Base-by-base conservation (phyloP, 2,329 filamentous ascomycete genomes). In the Fusarium metavorans region DNA sequence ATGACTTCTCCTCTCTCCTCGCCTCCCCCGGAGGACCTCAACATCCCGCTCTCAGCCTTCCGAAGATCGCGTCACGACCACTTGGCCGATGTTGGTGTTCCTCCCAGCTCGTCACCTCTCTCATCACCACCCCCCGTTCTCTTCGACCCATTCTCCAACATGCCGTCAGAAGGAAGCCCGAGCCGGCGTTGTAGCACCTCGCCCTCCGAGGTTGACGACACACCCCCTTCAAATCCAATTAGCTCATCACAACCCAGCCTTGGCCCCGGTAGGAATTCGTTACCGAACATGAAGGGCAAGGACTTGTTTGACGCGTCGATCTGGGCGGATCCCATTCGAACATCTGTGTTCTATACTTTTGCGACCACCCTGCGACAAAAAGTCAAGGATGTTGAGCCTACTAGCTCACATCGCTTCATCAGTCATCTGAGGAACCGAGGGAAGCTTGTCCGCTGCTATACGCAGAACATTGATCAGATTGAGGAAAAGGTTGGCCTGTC, bases 401-500 rank as follows among this genome's bases (percentile, higher is more conserved):
- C 92, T 2, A 85, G 85, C 20, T 92, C 91, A 2, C 92, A 94
- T 81, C 89, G 88, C 65, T 94, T 94, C 79, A 92, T 94, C 74
- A 88, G 89, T 50, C 88, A 91, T 37, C 85, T 94, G 6, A 87
- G 91, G 52, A 91, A 94, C 78, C 87, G 89, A 5, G 91, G 92
- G 5, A 92, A 92, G 72, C 85, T 94, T 6, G 91, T 93, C 35
- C 86, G 92, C 43, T 93, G 92, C 77, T 94, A 94, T 77, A 94
- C 92, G 0, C 92, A 94, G 75, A 94, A 94, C 73, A 94, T 94
- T 73, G 92, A 94, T 75, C 90, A 91, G 71, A 89, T 94, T 8
- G 92, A 94, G 79, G 90, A 92, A 77, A 91, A 92, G 66, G 91
- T 93, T 50, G 92, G 92, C 5, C 84, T 94, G 5, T 89, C 87